These are phyloP conservation scores for Cenchrus americanus DNA, from an alignment of 176 grass and related monocot genomes.

Conservation along the genomic window DNA sequence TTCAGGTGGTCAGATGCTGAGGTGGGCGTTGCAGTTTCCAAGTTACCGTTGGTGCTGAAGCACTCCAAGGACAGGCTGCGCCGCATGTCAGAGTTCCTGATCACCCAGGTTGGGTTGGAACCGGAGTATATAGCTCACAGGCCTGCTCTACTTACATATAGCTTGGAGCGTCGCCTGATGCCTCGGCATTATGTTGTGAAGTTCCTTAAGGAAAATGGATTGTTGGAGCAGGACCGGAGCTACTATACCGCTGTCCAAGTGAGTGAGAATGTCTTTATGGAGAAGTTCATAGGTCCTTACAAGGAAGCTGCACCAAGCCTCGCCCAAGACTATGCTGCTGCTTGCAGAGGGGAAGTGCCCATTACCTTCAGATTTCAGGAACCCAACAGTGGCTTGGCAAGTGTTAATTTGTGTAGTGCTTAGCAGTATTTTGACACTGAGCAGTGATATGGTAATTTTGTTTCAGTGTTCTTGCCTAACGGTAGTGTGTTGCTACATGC, in stretches of 20 bases:
- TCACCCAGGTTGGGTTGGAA: conserved; percentile 41
- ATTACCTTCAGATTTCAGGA: conserved; percentile 25
- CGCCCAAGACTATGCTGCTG: conserved; percentile 43
- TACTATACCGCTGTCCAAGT: conserved; percentile 38
- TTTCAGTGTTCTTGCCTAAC: conserved; percentile 33
- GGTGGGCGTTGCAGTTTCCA: conserved; percentile 39
- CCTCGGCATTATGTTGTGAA: conserved; percentile 56
- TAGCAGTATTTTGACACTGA: conserved; percentile 22
- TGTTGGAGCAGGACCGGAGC: conserved; percentile 39
- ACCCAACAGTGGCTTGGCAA: not conserved
- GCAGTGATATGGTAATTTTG: conserved; percentile 13
- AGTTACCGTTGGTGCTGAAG: conserved; percentile 45
- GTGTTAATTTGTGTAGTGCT: not conserved
- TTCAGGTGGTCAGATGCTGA: conserved; percentile 59
- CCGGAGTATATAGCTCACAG: conserved; percentile 44
- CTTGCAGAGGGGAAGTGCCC: conserved; percentile 31
- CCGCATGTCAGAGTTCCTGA: conserved; percentile 50
- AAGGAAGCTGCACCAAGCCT: conserved; percentile 44
- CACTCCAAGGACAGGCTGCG: conserved; percentile 50
- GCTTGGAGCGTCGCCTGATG: conserved; percentile 52
- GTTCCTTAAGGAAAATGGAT: conserved; percentile 54
- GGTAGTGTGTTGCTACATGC: not conserved
- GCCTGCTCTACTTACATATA: conserved; percentile 60
- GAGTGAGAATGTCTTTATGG: conserved; percentile 53
- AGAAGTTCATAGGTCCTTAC: conserved; percentile 58